A percentile compares a stretch with the other conserved stretches of the same genome.
These are phyloP conservation scores for Aspergillus unguis DNA, from an alignment of 2,329 filamentous ascomycete species.

Conservation along the genomic window DNA sequence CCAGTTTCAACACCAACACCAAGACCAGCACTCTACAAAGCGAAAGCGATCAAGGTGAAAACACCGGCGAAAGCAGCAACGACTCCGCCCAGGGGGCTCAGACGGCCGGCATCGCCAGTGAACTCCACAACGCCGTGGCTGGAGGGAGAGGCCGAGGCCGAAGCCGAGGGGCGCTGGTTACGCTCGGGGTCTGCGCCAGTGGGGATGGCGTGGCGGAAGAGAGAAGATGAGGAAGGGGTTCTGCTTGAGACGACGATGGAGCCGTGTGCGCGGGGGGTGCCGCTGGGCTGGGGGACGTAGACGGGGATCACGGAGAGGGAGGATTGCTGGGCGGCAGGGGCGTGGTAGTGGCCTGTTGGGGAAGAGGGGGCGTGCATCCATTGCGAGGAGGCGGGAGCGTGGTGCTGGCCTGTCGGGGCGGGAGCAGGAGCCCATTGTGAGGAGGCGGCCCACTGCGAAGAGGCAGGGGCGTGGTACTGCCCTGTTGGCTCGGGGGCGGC, in stretches of 20 bases:
- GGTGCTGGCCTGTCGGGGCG: not conserved
- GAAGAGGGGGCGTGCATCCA: not conserved
- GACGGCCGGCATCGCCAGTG: conserved; percentile 21
- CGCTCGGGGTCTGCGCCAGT: conserved; percentile 47
- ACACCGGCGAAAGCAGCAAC: conserved; percentile 24
- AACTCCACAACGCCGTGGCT: conserved; percentile 25
- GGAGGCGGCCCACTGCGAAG: not conserved
- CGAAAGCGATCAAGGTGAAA: conserved; percentile 27
- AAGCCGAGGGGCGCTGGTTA: conserved; percentile 29
- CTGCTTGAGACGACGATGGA: conserved; percentile 23
- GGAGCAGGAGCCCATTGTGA: not conserved
- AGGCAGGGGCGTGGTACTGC: not conserved
- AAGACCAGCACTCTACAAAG: conserved; percentile 18
- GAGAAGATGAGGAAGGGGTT: conserved; percentile 12
- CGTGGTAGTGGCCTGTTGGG: not conserved
- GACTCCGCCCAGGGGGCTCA: conserved; percentile 21
- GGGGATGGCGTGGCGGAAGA: conserved; percentile 34
- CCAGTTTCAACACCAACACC: not conserved
- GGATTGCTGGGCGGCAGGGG: conserved; percentile 6
- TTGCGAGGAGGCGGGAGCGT: not conserved
- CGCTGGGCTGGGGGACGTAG: conserved; percentile 18
- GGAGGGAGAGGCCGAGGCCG: not conserved
- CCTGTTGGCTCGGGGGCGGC: too few species aligned
- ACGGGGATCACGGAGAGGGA: conserved; percentile 29
- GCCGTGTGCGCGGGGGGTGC: conserved; percentile 11